Conservation (phyloP, 768 basidiomycete species). For the Rhodotorula paludigena region DNA sequence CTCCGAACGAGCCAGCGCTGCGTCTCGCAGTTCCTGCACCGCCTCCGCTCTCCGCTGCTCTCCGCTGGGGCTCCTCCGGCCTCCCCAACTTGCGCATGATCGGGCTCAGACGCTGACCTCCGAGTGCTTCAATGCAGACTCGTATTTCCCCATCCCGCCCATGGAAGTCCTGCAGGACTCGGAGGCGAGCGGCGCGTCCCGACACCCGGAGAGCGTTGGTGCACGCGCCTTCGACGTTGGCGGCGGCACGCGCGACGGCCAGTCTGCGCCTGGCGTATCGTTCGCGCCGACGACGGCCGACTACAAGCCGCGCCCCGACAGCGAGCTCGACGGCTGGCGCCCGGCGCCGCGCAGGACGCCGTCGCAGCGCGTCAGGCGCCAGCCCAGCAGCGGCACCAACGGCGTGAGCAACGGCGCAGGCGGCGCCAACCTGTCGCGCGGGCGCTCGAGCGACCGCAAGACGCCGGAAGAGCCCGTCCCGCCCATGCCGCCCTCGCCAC, state of each 20-base stretch:
- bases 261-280: conserved; percentile 31
- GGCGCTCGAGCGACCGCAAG: neutral
- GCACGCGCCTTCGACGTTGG: conserved; percentile 33
- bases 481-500: neutral
- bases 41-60: too few species aligned
- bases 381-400: neutral
- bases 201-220: conserved; percentile 22
- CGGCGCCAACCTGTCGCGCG: neutral
- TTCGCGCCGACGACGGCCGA: conserved; percentile 27
- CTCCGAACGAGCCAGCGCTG: neutral
- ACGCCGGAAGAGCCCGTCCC: too few species aligned
- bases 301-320: conserved; percentile 13
- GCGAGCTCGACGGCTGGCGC: conserved; percentile 25
- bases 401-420: neutral
- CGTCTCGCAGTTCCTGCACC: too few species aligned
- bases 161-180: conserved; percentile 2
- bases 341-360: conserved; percentile 27
- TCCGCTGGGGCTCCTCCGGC: neutral
- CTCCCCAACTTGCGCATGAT: neutral
- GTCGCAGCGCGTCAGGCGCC: conserved; percentile 24
- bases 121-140: conserved; percentile 13
- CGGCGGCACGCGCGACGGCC: neutral
- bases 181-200: conserved; percentile 17
- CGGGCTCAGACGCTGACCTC: neutral
- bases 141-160: conserved; percentile 34